phyloP scores from a whole-genome alignment of 2,329 filamentous ascomycete species.

The Fusarium illudens region DNA sequence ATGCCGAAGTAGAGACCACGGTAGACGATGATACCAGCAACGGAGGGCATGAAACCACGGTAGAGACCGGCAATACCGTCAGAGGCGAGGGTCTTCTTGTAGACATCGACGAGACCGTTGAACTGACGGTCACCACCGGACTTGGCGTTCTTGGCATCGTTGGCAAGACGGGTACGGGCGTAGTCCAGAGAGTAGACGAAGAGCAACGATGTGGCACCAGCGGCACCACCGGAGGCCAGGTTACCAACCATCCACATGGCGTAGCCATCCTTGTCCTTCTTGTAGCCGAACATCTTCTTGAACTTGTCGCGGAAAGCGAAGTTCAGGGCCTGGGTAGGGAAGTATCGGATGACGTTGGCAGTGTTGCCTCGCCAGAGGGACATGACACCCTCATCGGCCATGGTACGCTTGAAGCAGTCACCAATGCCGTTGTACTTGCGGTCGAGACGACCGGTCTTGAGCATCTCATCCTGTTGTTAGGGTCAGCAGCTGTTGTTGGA shows the following conservation, averaged over 20 bases:
- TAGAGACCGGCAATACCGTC: slow-evolving; percentile 99
- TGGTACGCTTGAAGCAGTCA: slow-evolving; percentile 96
- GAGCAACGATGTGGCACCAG: slow-evolving; percentile 98
- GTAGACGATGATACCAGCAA: slow-evolving; percentile 99
- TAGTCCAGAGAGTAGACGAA: slow-evolving; percentile 99
- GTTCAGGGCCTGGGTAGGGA: slow-evolving; percentile 99
- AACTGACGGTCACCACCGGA: slow-evolving; percentile 98
- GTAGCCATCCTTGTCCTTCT: slow-evolving; percentile 99
- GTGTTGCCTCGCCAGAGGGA: slow-evolving; percentile 99
- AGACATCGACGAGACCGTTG: slow-evolving; percentile 99
- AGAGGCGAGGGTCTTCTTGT: slow-evolving; percentile 99
- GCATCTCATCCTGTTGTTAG: slow-evolving; percentile 91
- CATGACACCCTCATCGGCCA: slow-evolving; percentile 89
- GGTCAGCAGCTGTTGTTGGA: slow-evolving; percentile 44
- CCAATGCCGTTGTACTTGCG: slow-evolving; percentile 92
- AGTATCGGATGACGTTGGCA: slow-evolving; percentile 99
- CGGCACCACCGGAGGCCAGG: slow-evolving; percentile 98
- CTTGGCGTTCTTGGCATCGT: slow-evolving; percentile 99
- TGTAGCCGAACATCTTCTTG: slow-evolving; percentile 99
- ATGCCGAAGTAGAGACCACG: slow-evolving; percentile 99
- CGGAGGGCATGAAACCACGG: slow-evolving; percentile 99
- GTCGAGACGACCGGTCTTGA: slow-evolving; percentile 98
- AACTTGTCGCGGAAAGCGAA: slow-evolving; percentile 99
- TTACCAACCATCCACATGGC: slow-evolving; percentile 99
- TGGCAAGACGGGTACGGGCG: slow-evolving; percentile 99